Evolutionary conservation across 2,329 filamentous ascomycete genomes (phyloP).

Genomic region (Allantophomopsis lycopodina): DNA sequence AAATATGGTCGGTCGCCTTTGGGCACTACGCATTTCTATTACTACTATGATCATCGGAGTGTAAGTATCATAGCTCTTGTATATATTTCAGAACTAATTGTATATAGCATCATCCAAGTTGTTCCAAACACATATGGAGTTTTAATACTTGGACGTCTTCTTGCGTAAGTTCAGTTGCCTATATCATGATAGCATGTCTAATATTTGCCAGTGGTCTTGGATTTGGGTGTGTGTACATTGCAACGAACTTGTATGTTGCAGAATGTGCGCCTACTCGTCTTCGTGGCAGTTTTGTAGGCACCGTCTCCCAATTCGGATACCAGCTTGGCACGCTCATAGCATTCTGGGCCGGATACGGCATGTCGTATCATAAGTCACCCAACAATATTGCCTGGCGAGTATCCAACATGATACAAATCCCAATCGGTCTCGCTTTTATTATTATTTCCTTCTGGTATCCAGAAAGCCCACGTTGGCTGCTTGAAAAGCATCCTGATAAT

Average conservation of each 20-base stretch:
- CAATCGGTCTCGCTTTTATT: conserved; percentile 23
- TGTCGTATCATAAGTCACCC: conserved; percentile 24
- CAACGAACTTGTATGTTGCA: conserved; percentile 26
- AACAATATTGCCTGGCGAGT: conserved; percentile 28
- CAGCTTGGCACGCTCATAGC: conserved; percentile 28
- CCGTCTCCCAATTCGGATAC: conserved; percentile 26
- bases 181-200: conserved; percentile 1
- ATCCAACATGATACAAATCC: conserved; percentile 26
- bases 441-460: conserved; percentile 23
- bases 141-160: conserved; percentile 23
- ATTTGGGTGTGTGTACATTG: conserved; percentile 26
- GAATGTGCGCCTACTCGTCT: conserved; percentile 25
- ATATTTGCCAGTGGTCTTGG: conserved; percentile 19
- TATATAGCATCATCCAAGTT: conserved; percentile 20
- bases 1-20: conserved; percentile 21
- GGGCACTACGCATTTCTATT: conserved; percentile 25
- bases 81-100: not conserved
- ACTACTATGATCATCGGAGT: conserved; percentile 24
- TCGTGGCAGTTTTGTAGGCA: conserved; percentile 25
- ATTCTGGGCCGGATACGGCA: conserved; percentile 28
- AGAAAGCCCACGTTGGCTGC: conserved; percentile 21
- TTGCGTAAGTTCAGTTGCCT: conserved; percentile 15
- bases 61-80: conserved; percentile 6
- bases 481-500: conserved; percentile 21
- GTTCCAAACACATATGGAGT: conserved; percentile 27